Evolutionary conservation across 495 filamentous ascomycete genomes (phyloP).

Genomic region (Xylaria scruposa): DNA sequence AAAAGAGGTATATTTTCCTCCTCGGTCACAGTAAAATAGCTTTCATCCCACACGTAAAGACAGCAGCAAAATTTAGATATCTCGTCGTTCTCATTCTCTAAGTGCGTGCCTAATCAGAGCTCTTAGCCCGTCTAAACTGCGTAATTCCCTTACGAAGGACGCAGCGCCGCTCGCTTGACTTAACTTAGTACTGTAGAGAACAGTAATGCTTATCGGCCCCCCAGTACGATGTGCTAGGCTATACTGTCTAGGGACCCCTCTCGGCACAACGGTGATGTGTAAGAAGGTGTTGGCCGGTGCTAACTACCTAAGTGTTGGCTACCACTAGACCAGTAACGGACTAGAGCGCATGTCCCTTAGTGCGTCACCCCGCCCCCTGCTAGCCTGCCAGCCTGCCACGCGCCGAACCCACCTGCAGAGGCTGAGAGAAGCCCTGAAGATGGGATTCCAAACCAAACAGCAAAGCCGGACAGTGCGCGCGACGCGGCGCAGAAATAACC

Average conservation of each 20-base stretch:
- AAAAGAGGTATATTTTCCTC: not conserved
- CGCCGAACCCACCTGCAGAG: conserved; percentile 22
- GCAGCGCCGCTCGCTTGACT: conserved; percentile 12
- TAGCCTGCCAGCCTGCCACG: conserved; percentile 20
- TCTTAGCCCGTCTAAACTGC: conserved; percentile 2
- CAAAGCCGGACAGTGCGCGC: conserved; percentile 8
- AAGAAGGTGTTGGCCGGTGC: conserved; percentile 10
- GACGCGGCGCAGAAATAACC: conserved; percentile 14
- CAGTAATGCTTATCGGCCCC: conserved; percentile 26
- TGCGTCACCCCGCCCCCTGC: conserved; percentile 6
- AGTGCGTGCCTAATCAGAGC: conserved; percentile 6
- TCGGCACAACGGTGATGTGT: conserved; percentile 4
- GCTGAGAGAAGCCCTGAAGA: conserved; percentile 12
- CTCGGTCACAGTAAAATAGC: not conserved
- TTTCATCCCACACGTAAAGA: not conserved
- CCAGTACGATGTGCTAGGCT: not conserved
- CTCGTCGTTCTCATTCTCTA: not conserved
- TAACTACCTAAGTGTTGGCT: not conserved
- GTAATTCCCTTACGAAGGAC: conserved; percentile 24
- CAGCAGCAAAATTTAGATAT: conserved; percentile 9
- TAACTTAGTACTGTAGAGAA: conserved; percentile 1
- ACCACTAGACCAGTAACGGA: not conserved
- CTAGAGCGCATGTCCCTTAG: not conserved
- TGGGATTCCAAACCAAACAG: not conserved
- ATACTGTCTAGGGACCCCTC: conserved; percentile 5